Base-by-base conservation (phyloP, 805 yeast genomes). In the Candida morakotiae region DNA sequence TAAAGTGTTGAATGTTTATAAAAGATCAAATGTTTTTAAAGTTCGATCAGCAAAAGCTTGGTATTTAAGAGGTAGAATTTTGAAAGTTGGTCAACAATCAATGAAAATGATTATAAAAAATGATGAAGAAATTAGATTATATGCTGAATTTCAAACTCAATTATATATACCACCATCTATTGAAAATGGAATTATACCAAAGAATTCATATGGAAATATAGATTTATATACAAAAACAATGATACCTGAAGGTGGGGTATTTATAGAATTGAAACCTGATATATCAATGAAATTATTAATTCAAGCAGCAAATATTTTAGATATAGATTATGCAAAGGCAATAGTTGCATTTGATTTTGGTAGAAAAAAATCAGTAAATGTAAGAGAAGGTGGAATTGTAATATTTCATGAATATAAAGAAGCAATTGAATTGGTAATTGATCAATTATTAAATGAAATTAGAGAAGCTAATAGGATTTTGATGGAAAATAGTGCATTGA, bases 321-420 rank as follows among this genome's bases (percentile, higher is more conserved):
- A 74, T 0, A 70, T 91, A 5, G 95, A 87, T 46, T 87, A 71
- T 62, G 97, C 95, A 0, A 81, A 78, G 33, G 98, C 97, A 0
- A 89, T 88, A 2, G 81, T 82, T 2, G 87, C 89, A 0, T 91
- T 93, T 61, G 93, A 87, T 39, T 93, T 85, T 59, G 46, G 42
- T 25, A 55, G 67, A 29, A 56, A 67, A 24, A 79, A 77, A 9
- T 17, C 23, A 16, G 34, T 31, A 5, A 37, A 25, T 34, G 91
- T 94, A 0, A 65, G 68, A 37, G 72, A 79, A 28, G 78, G 80
- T 4, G 98, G 98, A 2, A 73, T 87, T 18, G 82, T 93, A 1
- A 81, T 88, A 5, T 81, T 84, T 4, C 51, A 52, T 17, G 81
- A 80, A 49, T 77, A 61, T 42, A 62, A 65, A 40, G 87, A 80